Percentiles rank a stretch among this genome's conserved stretches.
Conservation (phyloP, 805 yeast genomes). For the Lipomyces starkeyi region DNA sequence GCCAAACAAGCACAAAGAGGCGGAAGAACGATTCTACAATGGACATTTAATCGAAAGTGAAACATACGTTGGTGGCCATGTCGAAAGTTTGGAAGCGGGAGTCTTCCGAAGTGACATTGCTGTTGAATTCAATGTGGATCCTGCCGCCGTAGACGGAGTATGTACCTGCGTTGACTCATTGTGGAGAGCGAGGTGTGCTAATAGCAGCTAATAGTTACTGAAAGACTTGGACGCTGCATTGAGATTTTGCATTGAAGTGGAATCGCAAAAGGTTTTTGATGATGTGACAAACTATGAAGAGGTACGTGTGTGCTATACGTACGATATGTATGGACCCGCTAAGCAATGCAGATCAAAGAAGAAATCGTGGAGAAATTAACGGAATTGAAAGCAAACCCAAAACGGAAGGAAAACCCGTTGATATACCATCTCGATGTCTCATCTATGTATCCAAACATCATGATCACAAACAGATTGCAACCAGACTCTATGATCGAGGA, state of each 20-base stretch:
- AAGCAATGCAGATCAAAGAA: constrained; percentile 42
- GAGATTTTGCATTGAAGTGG: constrained; percentile 82
- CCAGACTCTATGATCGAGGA: constrained; percentile 97
- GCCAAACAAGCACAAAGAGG: constrained; percentile 94
- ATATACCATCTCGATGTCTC: constrained; percentile 99
- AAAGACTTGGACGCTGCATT: constrained; percentile 76
- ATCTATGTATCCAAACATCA: constrained; percentile 98
- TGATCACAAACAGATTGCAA: constrained; percentile 95
- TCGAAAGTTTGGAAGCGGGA: constrained; percentile 96
- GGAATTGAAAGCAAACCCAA: constrained; percentile 66
- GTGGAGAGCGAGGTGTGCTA: neutral
- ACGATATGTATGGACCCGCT: neutral
- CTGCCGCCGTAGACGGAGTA: constrained; percentile 77
- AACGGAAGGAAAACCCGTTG: constrained; percentile 76
- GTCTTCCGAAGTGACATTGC: constrained; percentile 90
- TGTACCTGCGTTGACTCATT: neutral
- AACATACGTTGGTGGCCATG: constrained; percentile 99
- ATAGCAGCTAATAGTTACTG: constrained; percentile 48
- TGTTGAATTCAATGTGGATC: constrained; percentile 75
- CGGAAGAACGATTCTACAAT: constrained; percentile 90
- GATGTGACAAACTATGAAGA: constrained; percentile 84
- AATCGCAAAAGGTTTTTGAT: constrained; percentile 70
- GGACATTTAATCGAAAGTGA: constrained; percentile 94
- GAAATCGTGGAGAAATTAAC: constrained; percentile 60
- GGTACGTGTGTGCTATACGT: constrained; percentile 45